A percentile compares a stretch with the other conserved stretches of the same genome.
Conservation (phyloP, 306 rosid species). For the Chamaecrista fasciculata region DNA sequence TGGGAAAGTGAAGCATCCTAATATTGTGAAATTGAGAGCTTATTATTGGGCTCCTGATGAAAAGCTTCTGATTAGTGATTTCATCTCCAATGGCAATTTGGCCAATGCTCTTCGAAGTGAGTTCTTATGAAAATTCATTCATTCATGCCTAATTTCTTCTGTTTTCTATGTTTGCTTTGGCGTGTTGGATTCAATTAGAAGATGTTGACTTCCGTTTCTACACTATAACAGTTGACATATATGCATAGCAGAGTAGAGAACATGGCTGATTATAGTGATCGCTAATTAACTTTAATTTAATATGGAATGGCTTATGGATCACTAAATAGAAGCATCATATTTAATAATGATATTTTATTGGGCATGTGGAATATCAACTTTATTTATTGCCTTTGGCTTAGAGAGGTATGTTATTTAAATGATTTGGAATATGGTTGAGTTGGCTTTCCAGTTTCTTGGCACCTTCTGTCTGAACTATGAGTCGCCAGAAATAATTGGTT, state of each 20-base stretch:
- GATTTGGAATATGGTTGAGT: not conserved
- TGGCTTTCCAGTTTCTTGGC: not conserved
- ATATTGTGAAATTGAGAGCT: slow-evolving; percentile 76
- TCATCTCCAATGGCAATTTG: slow-evolving; percentile 85
- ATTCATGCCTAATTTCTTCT: not conserved
- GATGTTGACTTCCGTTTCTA: slow-evolving; percentile 18
- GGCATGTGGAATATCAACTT: not conserved
- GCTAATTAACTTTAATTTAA: slow-evolving; percentile 9
- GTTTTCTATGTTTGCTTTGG: not conserved
- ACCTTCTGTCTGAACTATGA: not conserved
- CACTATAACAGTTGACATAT: not conserved
- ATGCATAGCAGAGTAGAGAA: not conserved
- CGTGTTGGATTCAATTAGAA: slow-evolving; percentile 5
- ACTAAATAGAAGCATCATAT: not conserved
- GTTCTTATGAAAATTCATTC: slow-evolving; percentile 10
- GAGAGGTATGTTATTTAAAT: not conserved
- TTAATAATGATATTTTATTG: not conserved
- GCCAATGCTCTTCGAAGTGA: slow-evolving; percentile 76
- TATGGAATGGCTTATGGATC: not conserved
- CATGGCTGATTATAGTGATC: not conserved
- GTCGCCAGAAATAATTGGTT: not conserved
- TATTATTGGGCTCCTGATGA: slow-evolving; percentile 97
- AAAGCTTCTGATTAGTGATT: slow-evolving; percentile 94
- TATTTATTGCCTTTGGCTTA: not conserved
- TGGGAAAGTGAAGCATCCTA: slow-evolving; percentile 90